phyloP scores from a whole-genome alignment of 2,329 filamentous ascomycete genomes.

The Immersiporthe knoxdaviesiana region DNA sequence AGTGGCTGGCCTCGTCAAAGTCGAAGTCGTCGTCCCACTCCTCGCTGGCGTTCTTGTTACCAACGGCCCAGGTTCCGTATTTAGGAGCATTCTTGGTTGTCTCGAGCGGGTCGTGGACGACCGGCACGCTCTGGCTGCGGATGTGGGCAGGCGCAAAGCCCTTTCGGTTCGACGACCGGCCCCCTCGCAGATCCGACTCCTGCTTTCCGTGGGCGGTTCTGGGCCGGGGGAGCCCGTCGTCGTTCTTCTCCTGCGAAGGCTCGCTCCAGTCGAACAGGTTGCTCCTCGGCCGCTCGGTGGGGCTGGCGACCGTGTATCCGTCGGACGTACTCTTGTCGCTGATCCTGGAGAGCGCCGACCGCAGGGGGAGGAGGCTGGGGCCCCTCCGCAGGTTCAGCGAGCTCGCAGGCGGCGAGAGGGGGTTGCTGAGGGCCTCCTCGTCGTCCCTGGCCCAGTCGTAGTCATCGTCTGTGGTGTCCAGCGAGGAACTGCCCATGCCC shows the following conservation, averaged over 20 bases:
- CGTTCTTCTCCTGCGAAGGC: conserved; percentile 64
- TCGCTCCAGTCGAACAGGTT: conserved; percentile 83
- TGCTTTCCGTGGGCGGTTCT: conserved; percentile 79
- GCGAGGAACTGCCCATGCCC: conserved; percentile 55
- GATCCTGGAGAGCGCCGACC: conserved; percentile 57
- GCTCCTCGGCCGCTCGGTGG: conserved; percentile 60
- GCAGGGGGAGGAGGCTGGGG: conserved; percentile 57
- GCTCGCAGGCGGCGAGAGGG: conserved; percentile 60
- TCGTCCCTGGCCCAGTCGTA: conserved; percentile 66
- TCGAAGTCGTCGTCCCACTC: conserved; percentile 93
- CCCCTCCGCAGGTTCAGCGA: conserved; percentile 56
- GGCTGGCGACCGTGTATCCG: conserved; percentile 37
- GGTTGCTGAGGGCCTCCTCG: conserved; percentile 56
- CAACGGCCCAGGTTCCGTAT: conserved; percentile 81
- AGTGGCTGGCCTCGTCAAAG: conserved; percentile 57
- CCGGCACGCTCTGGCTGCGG: conserved; percentile 79
- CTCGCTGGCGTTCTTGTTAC: conserved; percentile 79
- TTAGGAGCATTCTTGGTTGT: conserved; percentile 61
- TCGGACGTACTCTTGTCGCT: conserved; percentile 51
- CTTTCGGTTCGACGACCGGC: conserved; percentile 68
- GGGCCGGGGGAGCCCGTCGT: conserved; percentile 65
- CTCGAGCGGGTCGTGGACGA: conserved; percentile 62
- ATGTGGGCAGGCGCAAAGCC: conserved; percentile 71
- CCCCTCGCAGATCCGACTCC: conserved; percentile 70
- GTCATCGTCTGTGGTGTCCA: conserved; percentile 63